phyloP scores from a whole-genome alignment of 2,329 filamentous ascomycete genomes.

The Monilinia fructicola region DNA sequence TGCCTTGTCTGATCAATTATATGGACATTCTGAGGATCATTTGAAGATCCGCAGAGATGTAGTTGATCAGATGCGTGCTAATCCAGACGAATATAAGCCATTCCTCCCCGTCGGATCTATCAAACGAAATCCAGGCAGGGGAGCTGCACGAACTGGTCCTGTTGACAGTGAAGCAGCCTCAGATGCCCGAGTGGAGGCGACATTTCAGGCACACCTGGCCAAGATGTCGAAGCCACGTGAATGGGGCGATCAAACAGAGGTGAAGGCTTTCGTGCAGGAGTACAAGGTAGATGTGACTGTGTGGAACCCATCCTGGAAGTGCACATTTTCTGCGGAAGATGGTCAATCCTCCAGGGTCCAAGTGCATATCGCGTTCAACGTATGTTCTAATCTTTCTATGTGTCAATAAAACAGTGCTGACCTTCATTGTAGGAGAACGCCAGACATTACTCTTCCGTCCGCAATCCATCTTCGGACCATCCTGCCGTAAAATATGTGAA shows the following conservation, averaged over 20 bases:
- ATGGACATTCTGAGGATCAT: conserved; percentile 58
- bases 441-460: conserved; percentile 65
- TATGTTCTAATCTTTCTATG: not conserved
- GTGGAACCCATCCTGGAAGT: conserved; percentile 36
- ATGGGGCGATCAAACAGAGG: conserved; percentile 67
- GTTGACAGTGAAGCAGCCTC: conserved; percentile 49
- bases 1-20: conserved; percentile 66
- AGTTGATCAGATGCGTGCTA: conserved; percentile 60
- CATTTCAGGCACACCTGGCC: conserved; percentile 56
- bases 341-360: not conserved
- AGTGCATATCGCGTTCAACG: conserved; percentile 5
- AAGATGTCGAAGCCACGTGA: conserved; percentile 60
- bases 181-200: conserved; percentile 51
- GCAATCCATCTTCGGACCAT: conserved; percentile 33
- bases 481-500: not conserved
- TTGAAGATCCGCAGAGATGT: conserved; percentile 57
- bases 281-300: conserved; percentile 63
- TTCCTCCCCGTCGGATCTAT: conserved; percentile 59
- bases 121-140: conserved; percentile 45
- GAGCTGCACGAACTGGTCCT: not conserved
- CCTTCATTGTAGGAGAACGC: not conserved
- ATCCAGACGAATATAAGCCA: conserved; percentile 61
- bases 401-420: not conserved
- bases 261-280: conserved; percentile 63
- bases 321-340: too few species aligned